Evolutionary conservation across 106 monocot species (phyloP).

Genomic region (Acorus gramineus): DNA sequence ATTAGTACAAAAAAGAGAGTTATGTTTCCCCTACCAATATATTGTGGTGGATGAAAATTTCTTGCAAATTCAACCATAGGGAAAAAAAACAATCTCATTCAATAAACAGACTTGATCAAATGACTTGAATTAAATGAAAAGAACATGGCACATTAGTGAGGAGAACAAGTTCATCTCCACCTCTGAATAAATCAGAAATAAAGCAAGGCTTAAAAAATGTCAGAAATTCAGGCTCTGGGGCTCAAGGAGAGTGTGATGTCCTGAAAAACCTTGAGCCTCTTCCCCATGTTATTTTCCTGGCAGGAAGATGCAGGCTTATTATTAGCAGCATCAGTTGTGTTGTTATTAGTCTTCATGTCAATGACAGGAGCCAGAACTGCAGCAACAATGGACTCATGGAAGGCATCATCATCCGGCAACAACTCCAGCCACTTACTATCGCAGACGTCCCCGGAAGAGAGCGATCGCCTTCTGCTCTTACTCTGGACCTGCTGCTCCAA

Average conservation of each 20-base stretch:
- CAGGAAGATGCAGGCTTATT: constrained; percentile 13
- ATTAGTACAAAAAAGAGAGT: too few species aligned
- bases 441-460: constrained; percentile 1
- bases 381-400: constrained; percentile 69
- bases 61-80: too few species aligned
- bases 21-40: too few species aligned
- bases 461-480: constrained; percentile 8
- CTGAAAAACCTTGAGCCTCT: constrained; percentile 74
- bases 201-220: too few species aligned
- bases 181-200: too few species aligned
- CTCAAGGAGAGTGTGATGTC: constrained; percentile 38
- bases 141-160: too few species aligned
- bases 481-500: background rate
- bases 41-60: too few species aligned
- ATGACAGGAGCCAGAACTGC: constrained; percentile 62
- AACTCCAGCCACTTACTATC: constrained; percentile 27
- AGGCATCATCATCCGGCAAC: constrained; percentile 60
- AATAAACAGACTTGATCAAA: too few species aligned
- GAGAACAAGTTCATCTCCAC: too few species aligned
- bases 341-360: constrained; percentile 4
- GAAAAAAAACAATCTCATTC: too few species aligned
- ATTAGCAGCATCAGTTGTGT: background rate
- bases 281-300: constrained; percentile 46
- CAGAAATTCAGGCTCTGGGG: background rate
- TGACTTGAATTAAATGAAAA: too few species aligned